These are phyloP conservation scores for Rhodocollybia butyracea DNA, from an alignment of 768 basidiomycete species.

Conservation along the genomic window DNA sequence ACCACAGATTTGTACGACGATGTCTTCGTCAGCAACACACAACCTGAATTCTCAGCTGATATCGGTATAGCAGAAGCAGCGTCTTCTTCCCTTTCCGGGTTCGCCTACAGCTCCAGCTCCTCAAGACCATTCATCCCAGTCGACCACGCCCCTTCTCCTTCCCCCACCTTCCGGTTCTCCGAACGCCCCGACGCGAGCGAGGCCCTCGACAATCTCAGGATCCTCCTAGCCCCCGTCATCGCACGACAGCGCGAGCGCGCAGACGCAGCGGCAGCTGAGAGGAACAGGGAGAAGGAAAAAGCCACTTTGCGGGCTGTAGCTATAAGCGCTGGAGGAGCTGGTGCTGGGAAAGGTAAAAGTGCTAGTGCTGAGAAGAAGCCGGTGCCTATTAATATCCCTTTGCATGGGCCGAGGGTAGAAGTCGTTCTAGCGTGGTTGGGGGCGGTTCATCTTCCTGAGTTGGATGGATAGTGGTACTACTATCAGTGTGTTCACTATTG, in stretches of 20 bases:
- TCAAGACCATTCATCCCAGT: not conserved
- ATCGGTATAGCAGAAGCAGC: not conserved
- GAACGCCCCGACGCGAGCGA: conserved; percentile 45
- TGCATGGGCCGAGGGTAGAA: conserved; percentile 86
- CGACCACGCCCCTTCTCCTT: not conserved
- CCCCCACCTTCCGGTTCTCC: conserved; percentile 20
- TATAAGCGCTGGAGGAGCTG: no score
- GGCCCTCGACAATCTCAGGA: conserved; percentile 64
- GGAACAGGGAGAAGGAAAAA: conserved; percentile 17
- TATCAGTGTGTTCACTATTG: not conserved
- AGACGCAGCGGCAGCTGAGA: conserved; percentile 50
- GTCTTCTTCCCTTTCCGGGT: not conserved
- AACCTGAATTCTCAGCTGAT: not conserved
- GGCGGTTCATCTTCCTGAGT: conserved; percentile 73
- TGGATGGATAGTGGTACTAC: conserved; percentile 40
- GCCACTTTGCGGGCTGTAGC: not conserved
- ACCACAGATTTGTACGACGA: conserved; percentile 3
- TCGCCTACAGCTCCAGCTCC: not conserved
- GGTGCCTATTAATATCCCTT: conserved; percentile 71
- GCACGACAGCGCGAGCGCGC: conserved; percentile 59
- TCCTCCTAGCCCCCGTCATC: conserved; percentile 68
- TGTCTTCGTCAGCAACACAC: not conserved
- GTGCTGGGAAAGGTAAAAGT: conserved; percentile 12
- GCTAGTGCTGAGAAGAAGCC: conserved; percentile 52
- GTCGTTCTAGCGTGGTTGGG: conserved; percentile 83